These are phyloP conservation scores for Colletotrichum chlorophyti DNA, from an alignment of 2,329 filamentous ascomycete species.

Conservation along the genomic window DNA sequence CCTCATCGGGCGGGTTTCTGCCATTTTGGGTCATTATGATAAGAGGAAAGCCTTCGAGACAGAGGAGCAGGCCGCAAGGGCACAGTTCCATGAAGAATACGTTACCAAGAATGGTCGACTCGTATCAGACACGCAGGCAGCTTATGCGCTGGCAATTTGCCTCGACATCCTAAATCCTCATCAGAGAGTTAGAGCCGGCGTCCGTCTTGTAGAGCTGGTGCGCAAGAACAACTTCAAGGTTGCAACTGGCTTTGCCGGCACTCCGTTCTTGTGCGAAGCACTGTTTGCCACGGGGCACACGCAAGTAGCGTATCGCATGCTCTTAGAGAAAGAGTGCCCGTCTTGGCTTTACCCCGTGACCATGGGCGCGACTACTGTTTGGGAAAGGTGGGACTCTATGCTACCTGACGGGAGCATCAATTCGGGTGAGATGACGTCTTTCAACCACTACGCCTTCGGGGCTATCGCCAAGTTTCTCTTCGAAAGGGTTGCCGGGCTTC, in stretches of 20 bases:
- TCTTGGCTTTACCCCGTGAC: constrained; percentile 46
- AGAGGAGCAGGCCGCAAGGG: background rate
- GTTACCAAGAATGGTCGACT: constrained; percentile 26
- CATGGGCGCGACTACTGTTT: constrained; percentile 48
- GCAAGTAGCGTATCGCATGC: constrained; percentile 43
- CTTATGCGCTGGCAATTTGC: constrained; percentile 31
- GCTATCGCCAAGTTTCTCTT: constrained; percentile 46
- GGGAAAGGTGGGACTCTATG: constrained; percentile 51
- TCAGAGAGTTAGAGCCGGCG: background rate
- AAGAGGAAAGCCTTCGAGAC: background rate
- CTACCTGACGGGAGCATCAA: constrained; percentile 45
- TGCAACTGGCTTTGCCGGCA: constrained; percentile 34
- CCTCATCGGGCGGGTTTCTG: background rate
- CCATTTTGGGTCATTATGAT: background rate
- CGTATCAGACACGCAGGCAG: constrained; percentile 31
- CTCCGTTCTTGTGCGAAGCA: constrained; percentile 31
- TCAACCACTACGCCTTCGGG: constrained; percentile 50
- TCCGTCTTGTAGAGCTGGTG: constrained; percentile 10
- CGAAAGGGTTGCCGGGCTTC: constrained; percentile 33
- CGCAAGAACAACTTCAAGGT: constrained; percentile 16
- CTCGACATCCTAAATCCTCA: constrained; percentile 26
- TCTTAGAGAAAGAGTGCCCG: constrained; percentile 41
- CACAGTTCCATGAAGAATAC: constrained; percentile 34
- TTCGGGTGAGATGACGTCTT: constrained; percentile 47
- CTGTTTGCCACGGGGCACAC: background rate